Percentiles rank a stretch among this genome's conserved stretches.
phyloP scores from a whole-genome alignment of 164 flowering plant genomes.

The Liquidambar formosana region DNA sequence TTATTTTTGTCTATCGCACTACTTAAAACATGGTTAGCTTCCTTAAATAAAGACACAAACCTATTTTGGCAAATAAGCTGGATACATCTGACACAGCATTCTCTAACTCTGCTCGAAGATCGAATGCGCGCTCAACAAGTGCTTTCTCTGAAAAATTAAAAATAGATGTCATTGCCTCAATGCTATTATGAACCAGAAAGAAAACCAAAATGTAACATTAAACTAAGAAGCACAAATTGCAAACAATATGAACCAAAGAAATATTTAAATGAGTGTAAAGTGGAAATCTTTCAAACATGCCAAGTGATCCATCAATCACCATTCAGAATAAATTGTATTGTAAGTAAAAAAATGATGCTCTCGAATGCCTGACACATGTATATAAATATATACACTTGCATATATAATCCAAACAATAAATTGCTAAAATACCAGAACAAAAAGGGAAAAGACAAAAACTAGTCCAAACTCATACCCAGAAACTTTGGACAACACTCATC shows the following conservation, averaged over 20 bases:
- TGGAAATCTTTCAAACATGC: no score
- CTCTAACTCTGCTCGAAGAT: constrained; percentile 86
- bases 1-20: neutral
- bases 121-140: constrained; percentile 83
- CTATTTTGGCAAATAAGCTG: constrained; percentile 80
- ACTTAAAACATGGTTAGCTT: neutral
- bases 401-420: neutral
- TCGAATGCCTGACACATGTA: no score
- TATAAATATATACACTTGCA: no score
- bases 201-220: neutral
- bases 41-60: constrained; percentile 36
- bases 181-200: neutral
- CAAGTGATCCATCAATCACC: no score
- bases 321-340: no score
- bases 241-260: neutral
- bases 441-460: neutral
- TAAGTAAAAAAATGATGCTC: no score
- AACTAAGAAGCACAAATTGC: neutral
- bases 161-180: neutral
- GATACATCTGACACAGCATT: constrained; percentile 92
- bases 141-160: constrained; percentile 63
- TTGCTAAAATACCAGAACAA: constrained; percentile 2
- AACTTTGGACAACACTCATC: neutral
- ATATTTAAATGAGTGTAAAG: no score
- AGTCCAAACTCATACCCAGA: neutral